Conservation (phyloP, 2,329 filamentous ascomycete species). For the Trichoderma endophyticum region DNA sequence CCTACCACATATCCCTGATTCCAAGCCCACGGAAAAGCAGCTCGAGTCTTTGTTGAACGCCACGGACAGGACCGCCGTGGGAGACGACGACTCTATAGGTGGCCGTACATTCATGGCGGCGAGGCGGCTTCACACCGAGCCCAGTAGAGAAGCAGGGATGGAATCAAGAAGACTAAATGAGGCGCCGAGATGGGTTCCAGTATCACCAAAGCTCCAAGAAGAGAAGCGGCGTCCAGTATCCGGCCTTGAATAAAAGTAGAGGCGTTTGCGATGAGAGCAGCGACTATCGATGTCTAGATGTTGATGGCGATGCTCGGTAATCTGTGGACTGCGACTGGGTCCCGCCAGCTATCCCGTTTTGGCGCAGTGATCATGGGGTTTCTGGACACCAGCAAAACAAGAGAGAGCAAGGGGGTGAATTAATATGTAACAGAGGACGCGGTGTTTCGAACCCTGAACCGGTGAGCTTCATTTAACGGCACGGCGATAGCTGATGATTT, state of each 20-base stretch:
- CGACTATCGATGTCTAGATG: background rate
- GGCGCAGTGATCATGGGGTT: slow-evolving; percentile 3
- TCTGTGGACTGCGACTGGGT: slow-evolving; percentile 16
- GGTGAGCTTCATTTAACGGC: background rate
- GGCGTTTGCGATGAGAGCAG: background rate
- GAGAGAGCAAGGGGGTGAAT: background rate
- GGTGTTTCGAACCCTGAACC: background rate
- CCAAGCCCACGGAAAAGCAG: slow-evolving; percentile 83
- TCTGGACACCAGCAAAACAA: background rate
- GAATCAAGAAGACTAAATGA: background rate
- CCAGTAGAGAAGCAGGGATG: background rate
- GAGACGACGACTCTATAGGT: slow-evolving; percentile 72
- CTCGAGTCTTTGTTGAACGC: slow-evolving; percentile 83
- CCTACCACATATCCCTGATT: slow-evolving; percentile 79
- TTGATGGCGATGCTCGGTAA: slow-evolving; percentile 15
- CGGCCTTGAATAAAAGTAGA: background rate
- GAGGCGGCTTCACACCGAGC: slow-evolving; percentile 23
- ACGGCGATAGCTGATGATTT: background rate
- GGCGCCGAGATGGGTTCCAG: too few species aligned
- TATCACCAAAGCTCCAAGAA: background rate
- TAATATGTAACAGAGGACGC: background rate
- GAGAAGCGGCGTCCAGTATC: background rate
- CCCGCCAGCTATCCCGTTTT: slow-evolving; percentile 15
- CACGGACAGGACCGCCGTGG: slow-evolving; percentile 74
- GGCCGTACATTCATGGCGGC: slow-evolving; percentile 82